These are phyloP conservation scores for Orbilia ellipsospora DNA, from an alignment of 2,329 filamentous ascomycete genomes.

Conservation along the genomic window DNA sequence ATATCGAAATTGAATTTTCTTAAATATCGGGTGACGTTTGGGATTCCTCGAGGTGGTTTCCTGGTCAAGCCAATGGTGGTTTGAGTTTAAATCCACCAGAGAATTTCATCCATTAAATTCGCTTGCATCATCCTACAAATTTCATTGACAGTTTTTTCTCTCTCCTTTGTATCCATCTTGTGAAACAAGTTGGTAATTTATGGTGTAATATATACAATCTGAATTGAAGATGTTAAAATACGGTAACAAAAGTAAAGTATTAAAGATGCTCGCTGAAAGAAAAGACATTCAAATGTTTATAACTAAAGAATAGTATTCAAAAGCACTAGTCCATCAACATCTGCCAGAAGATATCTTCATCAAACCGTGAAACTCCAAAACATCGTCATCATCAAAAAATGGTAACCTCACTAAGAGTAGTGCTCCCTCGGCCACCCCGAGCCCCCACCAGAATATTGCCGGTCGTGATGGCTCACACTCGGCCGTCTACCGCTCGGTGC, in stretches of 20 bases:
- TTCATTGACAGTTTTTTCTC: too few species aligned
- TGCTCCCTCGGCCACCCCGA: constrained; percentile 41
- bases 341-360: neutral
- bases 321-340: constrained; percentile 2
- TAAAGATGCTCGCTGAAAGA: constrained; percentile 1
- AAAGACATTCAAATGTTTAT: neutral
- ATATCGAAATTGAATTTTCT: constrained; percentile 28
- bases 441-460: constrained; percentile 39
- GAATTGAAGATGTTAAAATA: constrained; percentile 7
- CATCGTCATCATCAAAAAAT: neutral
- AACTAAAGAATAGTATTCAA: neutral
- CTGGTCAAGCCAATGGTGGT: constrained; percentile 10
- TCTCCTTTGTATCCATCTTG: too few species aligned
- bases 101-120: too few species aligned
- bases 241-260: neutral
- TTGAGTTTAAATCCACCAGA: neutral
- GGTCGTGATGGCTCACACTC: constrained; percentile 42
- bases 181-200: neutral
- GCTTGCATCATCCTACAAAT: too few species aligned
- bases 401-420: constrained; percentile 27
- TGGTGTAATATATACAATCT: constrained; percentile 3
- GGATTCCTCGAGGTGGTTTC: constrained; percentile 24
- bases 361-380: neutral
- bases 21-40: constrained; percentile 2
- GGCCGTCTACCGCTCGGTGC: constrained; percentile 28